A percentile compares a stretch with the other conserved stretches of the same genome.
Evolutionary conservation across 768 basidiomycete genomes (phyloP).

Genomic region (Tylopilus sp.): DNA sequence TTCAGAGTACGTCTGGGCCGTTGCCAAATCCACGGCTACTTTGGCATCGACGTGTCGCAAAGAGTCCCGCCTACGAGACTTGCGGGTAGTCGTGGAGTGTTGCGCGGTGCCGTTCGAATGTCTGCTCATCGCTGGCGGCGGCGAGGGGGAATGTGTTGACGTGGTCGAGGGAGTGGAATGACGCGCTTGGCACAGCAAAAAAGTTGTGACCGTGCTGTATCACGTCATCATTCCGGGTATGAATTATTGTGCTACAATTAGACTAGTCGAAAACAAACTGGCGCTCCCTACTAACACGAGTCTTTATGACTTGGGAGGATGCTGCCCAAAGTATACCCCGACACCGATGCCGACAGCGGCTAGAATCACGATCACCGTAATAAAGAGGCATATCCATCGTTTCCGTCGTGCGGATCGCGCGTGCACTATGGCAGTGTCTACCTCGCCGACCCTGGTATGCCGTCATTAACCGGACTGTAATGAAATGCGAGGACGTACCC

Average conservation of each 20-base stretch:
- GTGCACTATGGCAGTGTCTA: slow-evolving; percentile 62
- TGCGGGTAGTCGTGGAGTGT: slow-evolving; percentile 24
- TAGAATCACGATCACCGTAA: slow-evolving; percentile 56
- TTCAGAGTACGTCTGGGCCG: slow-evolving; percentile 83
- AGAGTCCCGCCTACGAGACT: slow-evolving; percentile 46
- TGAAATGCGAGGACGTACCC: slow-evolving; percentile 47
- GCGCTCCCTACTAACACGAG: too few relatives aligned
- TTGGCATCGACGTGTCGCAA: slow-evolving; percentile 79
- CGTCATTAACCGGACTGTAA: neutral
- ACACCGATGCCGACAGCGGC: slow-evolving; percentile 36
- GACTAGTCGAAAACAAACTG: too few relatives aligned
- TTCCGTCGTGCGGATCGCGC: slow-evolving; percentile 72
- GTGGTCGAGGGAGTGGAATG: slow-evolving; percentile 5
- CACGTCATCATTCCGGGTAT: slow-evolving; percentile 17
- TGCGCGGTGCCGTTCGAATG: slow-evolving; percentile 30
- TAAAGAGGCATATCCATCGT: slow-evolving; percentile 82
- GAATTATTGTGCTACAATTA: too few relatives aligned
- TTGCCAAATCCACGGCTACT: slow-evolving; percentile 82
- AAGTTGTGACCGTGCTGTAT: slow-evolving; percentile 8
- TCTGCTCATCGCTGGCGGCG: slow-evolving; percentile 21
- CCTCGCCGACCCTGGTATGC: slow-evolving; percentile 52
- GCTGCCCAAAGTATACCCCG: slow-evolving; percentile 26
- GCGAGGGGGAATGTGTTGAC: neutral
- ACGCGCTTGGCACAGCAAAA: slow-evolving; percentile 16
- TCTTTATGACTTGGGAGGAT: too few relatives aligned